Evolutionary conservation across 2,329 filamentous ascomycete species (phyloP).

Genomic region (Venturia asperata): DNA sequence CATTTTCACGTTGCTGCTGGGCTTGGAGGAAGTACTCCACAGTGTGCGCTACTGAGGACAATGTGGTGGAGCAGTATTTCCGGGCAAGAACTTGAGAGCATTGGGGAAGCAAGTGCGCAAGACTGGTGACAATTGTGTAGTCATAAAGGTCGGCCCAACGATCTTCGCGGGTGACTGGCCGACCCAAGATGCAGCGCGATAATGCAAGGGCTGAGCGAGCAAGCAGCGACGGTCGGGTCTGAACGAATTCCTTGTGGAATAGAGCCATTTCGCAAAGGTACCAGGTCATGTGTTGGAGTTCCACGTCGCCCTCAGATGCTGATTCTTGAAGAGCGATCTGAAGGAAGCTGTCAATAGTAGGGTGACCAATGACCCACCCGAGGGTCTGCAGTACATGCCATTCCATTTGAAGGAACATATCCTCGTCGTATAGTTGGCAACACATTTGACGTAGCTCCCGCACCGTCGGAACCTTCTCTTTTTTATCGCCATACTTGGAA

Average conservation of each 20-base stretch:
- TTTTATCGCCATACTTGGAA: conserved; percentile 97
- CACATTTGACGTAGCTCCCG: conserved; percentile 98
- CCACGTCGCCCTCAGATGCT: conserved; percentile 72
- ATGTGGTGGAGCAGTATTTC: conserved; percentile 61
- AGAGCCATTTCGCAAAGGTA: conserved; percentile 94
- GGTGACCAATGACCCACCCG: conserved; percentile 92
- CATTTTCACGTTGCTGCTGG: conserved; percentile 36
- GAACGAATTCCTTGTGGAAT: conserved; percentile 96
- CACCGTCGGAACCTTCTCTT: conserved; percentile 96
- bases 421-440: conserved; percentile 94
- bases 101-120: conserved; percentile 59
- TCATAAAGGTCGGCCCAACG: conserved; percentile 70
- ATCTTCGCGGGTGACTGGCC: conserved; percentile 65
- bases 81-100: conserved; percentile 60
- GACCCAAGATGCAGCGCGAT: conserved; percentile 75
- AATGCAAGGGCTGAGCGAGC: conserved; percentile 81
- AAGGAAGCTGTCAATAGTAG: conserved; percentile 89
- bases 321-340: conserved; percentile 75
- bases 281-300: conserved; percentile 69
- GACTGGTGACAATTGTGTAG: conserved; percentile 56
- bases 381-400: conserved; percentile 98
- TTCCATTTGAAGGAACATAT: conserved; percentile 99
- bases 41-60: conserved; percentile 56
- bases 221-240: conserved; percentile 83
- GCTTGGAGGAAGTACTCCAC: conserved; percentile 60